Percentiles rank a stretch among this genome's conserved stretches.
Conservation (phyloP, 441 rosid species). For the Arabidopsis hybrid region DNA sequence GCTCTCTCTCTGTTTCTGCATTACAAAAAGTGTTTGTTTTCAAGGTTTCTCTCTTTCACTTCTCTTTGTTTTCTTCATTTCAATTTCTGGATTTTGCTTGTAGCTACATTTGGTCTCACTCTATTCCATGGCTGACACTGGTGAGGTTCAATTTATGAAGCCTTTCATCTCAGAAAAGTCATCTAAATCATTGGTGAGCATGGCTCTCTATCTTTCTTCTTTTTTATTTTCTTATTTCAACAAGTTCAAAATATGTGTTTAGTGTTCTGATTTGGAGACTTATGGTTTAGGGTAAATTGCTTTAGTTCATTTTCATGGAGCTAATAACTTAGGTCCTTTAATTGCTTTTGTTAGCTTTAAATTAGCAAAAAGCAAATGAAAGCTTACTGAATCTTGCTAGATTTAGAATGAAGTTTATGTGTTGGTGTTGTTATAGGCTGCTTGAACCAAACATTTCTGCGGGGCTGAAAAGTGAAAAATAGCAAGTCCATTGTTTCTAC, state of each 20-base stretch:
- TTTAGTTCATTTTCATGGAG: not conserved
- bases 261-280: no score
- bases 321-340: not conserved
- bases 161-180: slow-evolving; percentile 28
- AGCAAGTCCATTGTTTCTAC: not conserved
- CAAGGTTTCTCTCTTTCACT: not conserved
- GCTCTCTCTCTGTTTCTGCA: not conserved
- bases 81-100: not conserved
- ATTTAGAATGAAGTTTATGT: not conserved
- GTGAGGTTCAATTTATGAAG: slow-evolving; percentile 17
- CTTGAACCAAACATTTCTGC: not conserved
- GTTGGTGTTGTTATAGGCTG: not conserved
- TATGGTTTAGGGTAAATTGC: not conserved
- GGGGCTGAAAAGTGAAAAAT: not conserved
- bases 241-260: not conserved
- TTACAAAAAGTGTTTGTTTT: not conserved
- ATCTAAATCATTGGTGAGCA: slow-evolving; percentile 24
- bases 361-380: not conserved
- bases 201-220: not conserved
- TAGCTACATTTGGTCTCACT: slow-evolving; percentile 14
- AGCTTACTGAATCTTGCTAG: slow-evolving; percentile 10
- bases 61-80: not conserved
- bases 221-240: not conserved
- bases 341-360: slow-evolving; percentile 7
- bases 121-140: slow-evolving; percentile 22